These are phyloP conservation scores for Blastosporella zonata DNA, from an alignment of 1,284 basidiomycete genomes.

Conservation along the genomic window DNA sequence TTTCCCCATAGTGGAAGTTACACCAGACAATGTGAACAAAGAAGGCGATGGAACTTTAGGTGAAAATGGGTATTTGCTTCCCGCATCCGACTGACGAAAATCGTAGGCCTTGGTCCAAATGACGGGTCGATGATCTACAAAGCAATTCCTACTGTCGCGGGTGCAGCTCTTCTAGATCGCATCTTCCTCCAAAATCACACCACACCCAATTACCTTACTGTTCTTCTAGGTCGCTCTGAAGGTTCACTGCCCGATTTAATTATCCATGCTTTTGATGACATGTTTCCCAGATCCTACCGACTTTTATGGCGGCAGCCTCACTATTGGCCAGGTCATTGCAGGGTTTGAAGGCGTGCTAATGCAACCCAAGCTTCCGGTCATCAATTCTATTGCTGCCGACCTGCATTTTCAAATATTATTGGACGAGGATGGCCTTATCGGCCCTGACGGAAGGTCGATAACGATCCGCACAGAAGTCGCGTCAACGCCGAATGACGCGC, in stretches of 20 bases:
- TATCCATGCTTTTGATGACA: not conserved
- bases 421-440: conserved; percentile 49
- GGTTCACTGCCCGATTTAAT: conserved; percentile 23
- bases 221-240: conserved; percentile 46
- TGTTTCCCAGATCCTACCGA: conserved; percentile 33
- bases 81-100: not conserved
- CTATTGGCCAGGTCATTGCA: conserved; percentile 44
- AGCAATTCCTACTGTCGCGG: conserved; percentile 25
- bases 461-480: conserved; percentile 41
- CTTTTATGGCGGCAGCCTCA: conserved; percentile 44
- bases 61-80: not conserved
- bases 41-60: conserved; percentile 43
- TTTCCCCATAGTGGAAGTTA: conserved; percentile 33
- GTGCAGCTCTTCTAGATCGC: conserved; percentile 54
- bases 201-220: conserved; percentile 54
- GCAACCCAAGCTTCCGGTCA: conserved; percentile 43
- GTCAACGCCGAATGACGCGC: conserved; percentile 37
- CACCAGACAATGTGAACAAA: conserved; percentile 28
- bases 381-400: conserved; percentile 31
- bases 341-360: conserved; percentile 37
- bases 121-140: conserved; percentile 39
- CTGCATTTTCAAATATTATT: conserved; percentile 55
- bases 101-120: conserved; percentile 48
- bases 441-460: conserved; percentile 46
- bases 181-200: conserved; percentile 59